Evolutionary conservation across 805 yeast genomes (phyloP), one percentile per base, ranked within the genome.

Genomic region (Kazachstania taianensis): DNA sequence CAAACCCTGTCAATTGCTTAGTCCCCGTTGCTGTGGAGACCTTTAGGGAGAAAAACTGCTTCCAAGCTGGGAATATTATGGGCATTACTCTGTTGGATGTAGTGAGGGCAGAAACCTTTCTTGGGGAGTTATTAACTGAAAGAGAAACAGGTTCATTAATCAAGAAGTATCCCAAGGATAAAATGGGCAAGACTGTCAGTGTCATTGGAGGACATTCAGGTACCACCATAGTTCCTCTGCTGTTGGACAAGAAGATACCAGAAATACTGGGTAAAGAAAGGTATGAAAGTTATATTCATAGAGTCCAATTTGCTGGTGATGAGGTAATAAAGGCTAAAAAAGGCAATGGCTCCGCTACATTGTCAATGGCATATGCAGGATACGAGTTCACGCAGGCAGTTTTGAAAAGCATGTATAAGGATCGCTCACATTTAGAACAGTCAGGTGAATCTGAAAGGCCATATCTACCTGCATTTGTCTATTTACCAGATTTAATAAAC

Each of bases 161-260:
- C 8, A 32, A 36, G 14, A 39, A 37, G 24, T 35, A 20, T 20
- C 47, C 44, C 33, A 46, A 41, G 36, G 41, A 39, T 10, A 78
- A 79, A 49, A 64, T 62, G 49, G 60, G 66, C 47, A 78, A 73
- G 59, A 67, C 66, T 43, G 77, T 26, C 12, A 72, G 81, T 42
- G 87, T 81, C 47, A 82, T 81, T 47, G 92, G 92, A 59, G 92
- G 92, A 50, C 92, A 81, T 70, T 79, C 87, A 38, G 89, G 87
- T 62, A 72, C 72, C 49, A 81, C 89, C 50, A 81, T 81, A 60
- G 83, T 80, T 41, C 92, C 92, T 55, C 63, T 81, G 50, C 66
- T 78, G 54, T 73, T 81, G 30, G 40, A 52, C 73, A 73, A 62
- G 69, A 79, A 50, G 61, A 61, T 54, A 12, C 42, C 40, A 26